Base-by-base conservation (phyloP, 148 eudicot genomes). In the Vaccinium vitisidaea region DNA sequence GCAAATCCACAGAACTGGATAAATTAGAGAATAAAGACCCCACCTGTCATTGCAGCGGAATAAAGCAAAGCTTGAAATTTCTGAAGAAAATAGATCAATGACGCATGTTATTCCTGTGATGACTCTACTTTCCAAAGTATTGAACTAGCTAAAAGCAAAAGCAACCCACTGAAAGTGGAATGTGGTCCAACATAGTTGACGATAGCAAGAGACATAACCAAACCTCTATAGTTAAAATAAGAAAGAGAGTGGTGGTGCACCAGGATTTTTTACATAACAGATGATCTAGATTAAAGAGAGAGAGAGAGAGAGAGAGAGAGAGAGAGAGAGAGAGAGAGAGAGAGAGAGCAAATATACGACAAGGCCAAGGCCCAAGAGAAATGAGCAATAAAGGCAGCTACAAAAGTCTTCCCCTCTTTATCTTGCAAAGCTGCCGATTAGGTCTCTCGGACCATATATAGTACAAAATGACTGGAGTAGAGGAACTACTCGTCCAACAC, bases 11-110 rank as follows among this genome's bases (percentile, higher is more conserved):
- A 58, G 15, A 49, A 36, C 27, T 70, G 56, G 59, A 61, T 12
- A 30, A 13, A 19, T 50, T 30, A 59, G 48, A 48, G 36, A 52
- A 8, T 25, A 4, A 49, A 80, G 80, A 49, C 4, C 80, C 16
- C 56, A 92, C 98, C 92, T 86, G 94, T 83, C 92, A 94, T 81
- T 55, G 90, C 90, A 81, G 91, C 85, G 48, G 90, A 87, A 76
- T 87, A 87, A 50, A 93, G 32, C 81, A 83, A 63, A 84, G 86
- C 89, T 86, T 90, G 87, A 81, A 93, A 85, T 87, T 89, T 89
- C 94, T 94, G 96, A 90, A 88, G 18, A 54, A 80, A 86, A 8
- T 13, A 23, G 85, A 87, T 65, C 8, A 54, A 74, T 8, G 61
- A 75, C 58, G 65, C 19, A 53, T 10, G 82, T 59, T 49, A 85